These are phyloP conservation scores for Starmerella sp. DNA, from an alignment of 805 yeast species.

Conservation along the genomic window DNA sequence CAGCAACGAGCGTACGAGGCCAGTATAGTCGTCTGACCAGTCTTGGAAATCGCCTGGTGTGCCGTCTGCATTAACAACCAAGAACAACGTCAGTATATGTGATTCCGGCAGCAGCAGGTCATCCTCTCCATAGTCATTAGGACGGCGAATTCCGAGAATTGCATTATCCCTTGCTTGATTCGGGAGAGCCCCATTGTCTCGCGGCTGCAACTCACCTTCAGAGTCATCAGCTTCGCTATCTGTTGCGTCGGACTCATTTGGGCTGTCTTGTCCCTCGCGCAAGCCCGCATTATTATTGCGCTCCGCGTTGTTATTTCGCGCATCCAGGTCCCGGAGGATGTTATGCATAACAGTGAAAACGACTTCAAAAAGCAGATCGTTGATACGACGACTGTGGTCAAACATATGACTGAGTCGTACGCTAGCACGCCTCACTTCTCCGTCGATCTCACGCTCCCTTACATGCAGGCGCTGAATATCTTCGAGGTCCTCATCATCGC, in stretches of 20 bases:
- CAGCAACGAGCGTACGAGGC: neutral
- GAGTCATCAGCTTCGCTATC: neutral
- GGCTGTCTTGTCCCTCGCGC: neutral
- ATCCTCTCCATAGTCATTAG: neutral
- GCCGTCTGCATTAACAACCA: neutral
- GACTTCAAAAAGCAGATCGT: neutral
- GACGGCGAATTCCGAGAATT: too few relatives aligned
- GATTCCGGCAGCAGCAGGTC: neutral
- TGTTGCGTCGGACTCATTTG: neutral
- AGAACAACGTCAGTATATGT: neutral
- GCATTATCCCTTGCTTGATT: too few relatives aligned
- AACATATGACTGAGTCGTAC: neutral
- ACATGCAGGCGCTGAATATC: neutral
- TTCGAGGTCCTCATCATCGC: neutral
- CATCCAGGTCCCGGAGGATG: neutral
- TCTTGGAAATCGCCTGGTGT: neutral
- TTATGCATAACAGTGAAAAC: neutral
- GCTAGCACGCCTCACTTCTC: neutral
- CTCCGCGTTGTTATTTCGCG: neutral
- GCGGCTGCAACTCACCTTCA: neutral
- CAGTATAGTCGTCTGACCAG: neutral
- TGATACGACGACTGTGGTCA: neutral
- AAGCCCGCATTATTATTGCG: neutral
- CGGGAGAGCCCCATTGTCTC: neutral
- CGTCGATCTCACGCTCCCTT: neutral